Percentiles rank a stretch among this genome's conserved stretches.
These are phyloP conservation scores for Penicillium psychrosexuale DNA, from an alignment of 2,329 filamentous ascomycete species.

Conservation along the genomic window DNA sequence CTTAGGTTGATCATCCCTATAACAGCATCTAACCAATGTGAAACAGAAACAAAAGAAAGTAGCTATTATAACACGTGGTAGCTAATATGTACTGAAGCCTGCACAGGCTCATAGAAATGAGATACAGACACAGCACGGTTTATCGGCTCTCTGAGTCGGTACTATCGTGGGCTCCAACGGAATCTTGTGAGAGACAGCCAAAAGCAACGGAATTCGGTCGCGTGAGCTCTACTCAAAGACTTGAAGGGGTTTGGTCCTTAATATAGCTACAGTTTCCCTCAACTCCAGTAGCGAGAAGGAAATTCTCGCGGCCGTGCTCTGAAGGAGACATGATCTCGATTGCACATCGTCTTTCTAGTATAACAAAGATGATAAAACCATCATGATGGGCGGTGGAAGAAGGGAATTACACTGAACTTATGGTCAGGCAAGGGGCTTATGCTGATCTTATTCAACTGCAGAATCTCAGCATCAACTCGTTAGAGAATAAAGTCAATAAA, in stretches of 20 bases:
- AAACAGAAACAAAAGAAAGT: neutral
- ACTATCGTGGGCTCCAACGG: neutral
- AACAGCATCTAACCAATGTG: neutral
- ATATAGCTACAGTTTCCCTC: conserved; percentile 89
- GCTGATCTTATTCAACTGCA: neutral
- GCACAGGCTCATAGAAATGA: no score
- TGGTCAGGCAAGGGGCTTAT: neutral
- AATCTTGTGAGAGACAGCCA: conserved; percentile 58
- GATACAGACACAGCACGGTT: no score
- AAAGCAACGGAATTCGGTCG: conserved; percentile 94
- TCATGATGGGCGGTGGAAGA: neutral
- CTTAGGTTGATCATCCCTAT: neutral
- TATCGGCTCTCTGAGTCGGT: no score
- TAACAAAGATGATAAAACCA: no score
- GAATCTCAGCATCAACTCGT: neutral
- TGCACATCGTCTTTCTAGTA: neutral
- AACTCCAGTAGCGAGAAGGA: conserved; percentile 78
- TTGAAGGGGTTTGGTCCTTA: conserved; percentile 83
- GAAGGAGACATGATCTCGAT: neutral
- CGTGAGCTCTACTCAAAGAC: conserved; percentile 82
- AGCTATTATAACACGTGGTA: neutral
- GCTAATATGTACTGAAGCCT: neutral
- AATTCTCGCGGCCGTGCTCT: neutral
- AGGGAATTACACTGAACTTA: neutral
- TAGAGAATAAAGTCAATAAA: no score